These are phyloP conservation scores for Agrocybe praecox DNA, from an alignment of 768 basidiomycete genomes.

Conservation along the genomic window DNA sequence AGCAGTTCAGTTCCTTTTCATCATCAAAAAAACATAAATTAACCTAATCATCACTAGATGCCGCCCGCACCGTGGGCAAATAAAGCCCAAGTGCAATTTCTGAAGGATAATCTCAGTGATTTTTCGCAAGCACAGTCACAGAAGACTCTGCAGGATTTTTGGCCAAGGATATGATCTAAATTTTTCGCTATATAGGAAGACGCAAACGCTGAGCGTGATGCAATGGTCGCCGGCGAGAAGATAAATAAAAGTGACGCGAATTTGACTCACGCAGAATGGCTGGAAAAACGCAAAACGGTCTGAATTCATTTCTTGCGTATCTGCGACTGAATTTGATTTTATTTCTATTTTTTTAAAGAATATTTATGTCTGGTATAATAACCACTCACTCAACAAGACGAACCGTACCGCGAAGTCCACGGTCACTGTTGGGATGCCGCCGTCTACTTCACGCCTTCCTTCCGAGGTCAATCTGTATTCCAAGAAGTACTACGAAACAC, in stretches of 20 bases:
- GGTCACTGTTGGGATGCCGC: neutral
- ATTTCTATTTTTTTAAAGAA: neutral
- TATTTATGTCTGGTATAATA: neutral
- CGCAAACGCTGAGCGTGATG: neutral
- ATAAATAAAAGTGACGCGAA: no score
- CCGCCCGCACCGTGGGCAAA: neutral
- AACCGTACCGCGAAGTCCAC: neutral
- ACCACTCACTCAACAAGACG: neutral
- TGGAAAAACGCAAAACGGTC: no score
- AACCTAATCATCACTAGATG: neutral
- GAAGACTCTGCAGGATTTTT: neutral
- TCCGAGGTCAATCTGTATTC: neutral
- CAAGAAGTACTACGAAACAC: neutral
- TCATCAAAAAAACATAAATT: no score
- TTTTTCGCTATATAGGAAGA: neutral
- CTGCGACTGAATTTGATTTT: no score
- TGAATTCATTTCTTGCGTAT: no score
- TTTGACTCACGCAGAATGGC: no score
- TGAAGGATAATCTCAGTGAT: neutral
- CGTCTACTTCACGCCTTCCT: neutral
- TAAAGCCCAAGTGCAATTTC: neutral
- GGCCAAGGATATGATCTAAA: neutral
- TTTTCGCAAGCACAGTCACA: neutral
- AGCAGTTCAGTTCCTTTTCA: no score
- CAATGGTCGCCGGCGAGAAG: no score